These are phyloP conservation scores for Solanum bulbocastanum DNA, from an alignment of 257 asterid genomes.

Conservation along the genomic window DNA sequence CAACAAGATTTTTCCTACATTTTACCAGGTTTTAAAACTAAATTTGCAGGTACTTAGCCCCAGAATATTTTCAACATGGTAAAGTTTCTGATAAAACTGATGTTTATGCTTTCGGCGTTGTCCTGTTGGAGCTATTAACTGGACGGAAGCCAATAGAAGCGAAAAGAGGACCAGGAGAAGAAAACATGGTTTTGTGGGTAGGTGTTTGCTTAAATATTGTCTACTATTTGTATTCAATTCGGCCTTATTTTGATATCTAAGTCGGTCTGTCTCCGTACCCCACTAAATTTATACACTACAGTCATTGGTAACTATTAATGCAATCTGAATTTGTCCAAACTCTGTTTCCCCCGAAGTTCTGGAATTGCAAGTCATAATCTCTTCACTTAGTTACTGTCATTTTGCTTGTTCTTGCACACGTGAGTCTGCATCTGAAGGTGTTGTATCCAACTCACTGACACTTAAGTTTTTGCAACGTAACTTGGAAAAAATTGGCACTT, in stretches of 20 bases:
- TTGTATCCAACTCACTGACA: not conserved
- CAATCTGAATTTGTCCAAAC: not conserved
- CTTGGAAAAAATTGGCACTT: not conserved
- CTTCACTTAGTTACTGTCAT: not conserved
- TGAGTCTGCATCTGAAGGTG: not conserved
- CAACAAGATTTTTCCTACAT: not conserved
- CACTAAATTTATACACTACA: rapidly evolving
- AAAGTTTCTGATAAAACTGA: conserved; percentile 92
- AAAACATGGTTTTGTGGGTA: conserved; percentile 81
- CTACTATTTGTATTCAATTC: not conserved
- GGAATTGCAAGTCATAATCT: not conserved
- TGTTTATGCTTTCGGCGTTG: conserved; percentile 80
- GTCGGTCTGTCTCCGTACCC: not conserved
- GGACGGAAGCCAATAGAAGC: conserved; percentile 85
- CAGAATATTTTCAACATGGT: conserved; percentile 91
- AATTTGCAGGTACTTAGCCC: conserved; percentile 65
- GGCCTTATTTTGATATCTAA: not conserved
- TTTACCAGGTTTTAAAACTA: not conserved
- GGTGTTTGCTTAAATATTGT: conserved; percentile 3
- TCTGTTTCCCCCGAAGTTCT: not conserved
- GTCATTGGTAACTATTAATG: not conserved
- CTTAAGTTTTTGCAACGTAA: not conserved
- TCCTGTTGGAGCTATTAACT: conserved; percentile 72
- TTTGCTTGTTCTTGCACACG: not conserved
- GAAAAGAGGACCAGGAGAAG: conserved; percentile 80